Conservation (phyloP, 257 asterid species). For the Plantago major region DNA sequence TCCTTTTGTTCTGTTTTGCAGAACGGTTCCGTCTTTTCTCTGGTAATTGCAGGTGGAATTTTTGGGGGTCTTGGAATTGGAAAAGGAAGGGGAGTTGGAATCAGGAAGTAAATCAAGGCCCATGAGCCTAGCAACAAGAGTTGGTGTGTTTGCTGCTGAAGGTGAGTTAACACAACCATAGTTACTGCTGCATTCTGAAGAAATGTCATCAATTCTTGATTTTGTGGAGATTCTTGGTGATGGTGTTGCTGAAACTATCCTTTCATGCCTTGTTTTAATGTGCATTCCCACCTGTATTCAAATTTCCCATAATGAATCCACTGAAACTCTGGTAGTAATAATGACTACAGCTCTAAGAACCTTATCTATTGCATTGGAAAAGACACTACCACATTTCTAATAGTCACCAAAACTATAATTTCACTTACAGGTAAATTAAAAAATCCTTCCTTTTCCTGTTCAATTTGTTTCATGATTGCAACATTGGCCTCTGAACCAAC, state of each 20-base stretch:
- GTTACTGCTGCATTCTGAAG: constrained; percentile 41
- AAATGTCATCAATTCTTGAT: constrained; percentile 34
- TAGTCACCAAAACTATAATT: neutral
- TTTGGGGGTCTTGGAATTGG: constrained; percentile 15
- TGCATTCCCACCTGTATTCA: constrained; percentile 53
- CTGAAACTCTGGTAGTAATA: neutral
- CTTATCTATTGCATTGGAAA: constrained; percentile 31
- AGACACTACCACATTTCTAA: constrained; percentile 11
- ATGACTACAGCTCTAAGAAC: constrained; percentile 6
- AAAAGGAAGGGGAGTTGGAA: constrained; percentile 36
- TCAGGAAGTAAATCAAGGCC: constrained; percentile 86
- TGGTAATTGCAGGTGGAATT: constrained; percentile 23
- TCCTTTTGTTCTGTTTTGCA: constrained; percentile 14
- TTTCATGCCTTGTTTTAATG: constrained; percentile 48
- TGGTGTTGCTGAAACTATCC: neutral
- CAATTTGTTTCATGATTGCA: neutral
- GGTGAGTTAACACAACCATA: constrained; percentile 22
- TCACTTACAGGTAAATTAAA: constrained; percentile 60
- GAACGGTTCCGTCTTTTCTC: constrained; percentile 13
- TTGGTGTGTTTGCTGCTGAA: constrained; percentile 66
- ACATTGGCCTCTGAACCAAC: constrained; percentile 20
- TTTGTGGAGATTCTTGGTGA: constrained; percentile 42
- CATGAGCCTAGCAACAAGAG: constrained; percentile 89
- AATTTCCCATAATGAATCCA: constrained; percentile 5
- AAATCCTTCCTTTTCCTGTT: constrained; percentile 31